These are phyloP conservation scores for Fusarium xylarioides DNA, from an alignment of 2,329 filamentous ascomycete genomes.

Conservation along the genomic window DNA sequence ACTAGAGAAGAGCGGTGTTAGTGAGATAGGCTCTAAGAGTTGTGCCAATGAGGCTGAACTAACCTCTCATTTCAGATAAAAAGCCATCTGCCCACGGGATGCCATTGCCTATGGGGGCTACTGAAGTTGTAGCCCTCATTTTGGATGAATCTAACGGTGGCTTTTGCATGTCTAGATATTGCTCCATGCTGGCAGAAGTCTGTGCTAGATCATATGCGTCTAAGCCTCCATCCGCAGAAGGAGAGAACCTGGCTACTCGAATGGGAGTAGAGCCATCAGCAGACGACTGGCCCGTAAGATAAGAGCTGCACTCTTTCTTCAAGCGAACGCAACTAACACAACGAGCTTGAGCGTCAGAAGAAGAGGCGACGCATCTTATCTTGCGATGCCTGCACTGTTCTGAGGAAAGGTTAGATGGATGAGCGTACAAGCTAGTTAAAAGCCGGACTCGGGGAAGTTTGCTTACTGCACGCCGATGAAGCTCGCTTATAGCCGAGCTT, in stretches of 20 bases:
- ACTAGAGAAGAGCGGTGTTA: neutral
- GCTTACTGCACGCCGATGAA: neutral
- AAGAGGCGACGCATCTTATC: neutral
- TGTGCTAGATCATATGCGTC: neutral
- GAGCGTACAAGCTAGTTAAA: neutral
- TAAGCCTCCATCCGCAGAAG: neutral
- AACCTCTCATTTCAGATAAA: neutral
- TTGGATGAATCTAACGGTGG: neutral
- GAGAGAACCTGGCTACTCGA: neutral
- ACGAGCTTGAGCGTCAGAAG: neutral
- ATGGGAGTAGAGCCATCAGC: neutral
- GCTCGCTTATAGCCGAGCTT: neutral
- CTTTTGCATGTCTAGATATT: neutral
- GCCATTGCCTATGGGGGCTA: neutral
- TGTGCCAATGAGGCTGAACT: rapidly evolving
- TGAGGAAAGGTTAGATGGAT: neutral
- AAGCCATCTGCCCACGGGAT: neutral
- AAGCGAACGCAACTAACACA: neutral
- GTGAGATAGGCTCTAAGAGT: rapidly evolving
- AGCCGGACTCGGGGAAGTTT: neutral
- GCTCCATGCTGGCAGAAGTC: too few species aligned
- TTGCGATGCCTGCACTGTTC: conserved; percentile 1
- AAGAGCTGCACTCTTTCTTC: conserved; percentile 1
- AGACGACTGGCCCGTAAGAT: neutral
- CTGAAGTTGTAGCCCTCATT: neutral